phyloP scores from a whole-genome alignment of 2,329 filamentous ascomycete genomes.

The Aspergillus neoniger region DNA sequence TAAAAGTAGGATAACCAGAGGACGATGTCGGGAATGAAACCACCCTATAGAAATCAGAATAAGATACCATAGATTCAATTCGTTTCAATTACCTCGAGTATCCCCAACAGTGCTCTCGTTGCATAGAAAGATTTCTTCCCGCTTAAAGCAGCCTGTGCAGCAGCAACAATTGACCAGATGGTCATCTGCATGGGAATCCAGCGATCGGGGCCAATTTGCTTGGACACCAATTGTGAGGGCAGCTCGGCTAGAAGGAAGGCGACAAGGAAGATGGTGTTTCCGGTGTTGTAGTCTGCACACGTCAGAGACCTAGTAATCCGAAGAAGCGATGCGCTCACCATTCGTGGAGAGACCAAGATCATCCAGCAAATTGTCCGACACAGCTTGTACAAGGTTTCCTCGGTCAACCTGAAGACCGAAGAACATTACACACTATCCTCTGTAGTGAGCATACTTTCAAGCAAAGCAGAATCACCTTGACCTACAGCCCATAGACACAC shows the following conservation, averaged over 20 bases:
- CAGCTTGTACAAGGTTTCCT: conserved; percentile 59
- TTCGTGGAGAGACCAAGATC: conserved; percentile 37
- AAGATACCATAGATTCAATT: neutral
- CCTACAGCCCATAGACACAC: conserved; percentile 29
- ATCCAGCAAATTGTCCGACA: conserved; percentile 59
- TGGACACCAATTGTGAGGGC: conserved; percentile 59
- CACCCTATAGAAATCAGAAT: conserved; percentile 40
- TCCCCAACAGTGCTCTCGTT: conserved; percentile 45
- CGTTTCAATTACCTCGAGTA: conserved; percentile 33
- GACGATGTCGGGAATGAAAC: conserved; percentile 63
- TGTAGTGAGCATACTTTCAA: neutral
- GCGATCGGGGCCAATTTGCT: conserved; percentile 56
- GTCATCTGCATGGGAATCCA: conserved; percentile 60
- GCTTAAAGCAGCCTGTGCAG: conserved; percentile 47
- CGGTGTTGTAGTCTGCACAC: conserved; percentile 54
- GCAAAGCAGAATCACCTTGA: conserved; percentile 9
- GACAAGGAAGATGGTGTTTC: conserved; percentile 58
- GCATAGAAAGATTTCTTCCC: conserved; percentile 44
- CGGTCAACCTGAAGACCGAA: conserved; percentile 62
- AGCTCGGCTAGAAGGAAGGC: conserved; percentile 57
- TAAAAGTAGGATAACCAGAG: conserved; percentile 71
- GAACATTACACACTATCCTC: conserved; percentile 55
- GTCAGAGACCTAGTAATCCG: conserved; percentile 29
- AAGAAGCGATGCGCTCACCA: conserved; percentile 36
- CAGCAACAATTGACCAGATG: conserved; percentile 54